A percentile compares a stretch with the other conserved stretches of the same genome.
These are phyloP conservation scores for Annulohypoxylon moriforme DNA, from an alignment of 495 filamentous ascomycete species.

Conservation along the genomic window DNA sequence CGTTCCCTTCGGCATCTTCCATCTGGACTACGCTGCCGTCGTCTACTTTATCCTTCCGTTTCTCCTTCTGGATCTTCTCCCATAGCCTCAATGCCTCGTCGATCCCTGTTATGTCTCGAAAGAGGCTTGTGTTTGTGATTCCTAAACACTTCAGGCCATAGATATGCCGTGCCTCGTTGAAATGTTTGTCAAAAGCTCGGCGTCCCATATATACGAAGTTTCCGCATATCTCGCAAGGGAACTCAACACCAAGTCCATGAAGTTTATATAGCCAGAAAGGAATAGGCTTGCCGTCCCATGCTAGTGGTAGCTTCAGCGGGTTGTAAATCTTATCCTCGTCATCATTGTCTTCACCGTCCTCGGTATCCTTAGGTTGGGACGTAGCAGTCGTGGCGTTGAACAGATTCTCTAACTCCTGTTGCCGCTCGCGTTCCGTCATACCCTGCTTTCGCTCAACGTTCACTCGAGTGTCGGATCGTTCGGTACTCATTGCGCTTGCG, in stretches of 20 bases:
- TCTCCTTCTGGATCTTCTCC: slow-evolving; percentile 91
- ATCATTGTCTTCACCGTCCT: slow-evolving; percentile 67
- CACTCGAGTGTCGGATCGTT: slow-evolving; percentile 84
- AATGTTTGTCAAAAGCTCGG: slow-evolving; percentile 97
- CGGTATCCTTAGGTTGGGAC: slow-evolving; percentile 60
- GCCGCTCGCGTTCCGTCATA: slow-evolving; percentile 94
- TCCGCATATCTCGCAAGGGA: slow-evolving; percentile 94
- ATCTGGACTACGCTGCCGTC: slow-evolving; percentile 92
- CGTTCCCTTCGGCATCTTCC: slow-evolving; percentile 97
- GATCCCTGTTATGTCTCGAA: slow-evolving; percentile 93
- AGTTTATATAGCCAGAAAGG: slow-evolving; percentile 99
- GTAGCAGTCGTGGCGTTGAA: slow-evolving; percentile 65
- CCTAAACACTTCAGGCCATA: slow-evolving; percentile 93
- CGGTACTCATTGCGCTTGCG: slow-evolving; percentile 76
- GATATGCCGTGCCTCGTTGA: slow-evolving; percentile 91
- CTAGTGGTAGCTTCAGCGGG: slow-evolving; percentile 91
- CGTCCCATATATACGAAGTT: slow-evolving; percentile 98
- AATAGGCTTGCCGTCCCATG: slow-evolving; percentile 98
- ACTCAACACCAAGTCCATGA: slow-evolving; percentile 94
- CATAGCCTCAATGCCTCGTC: slow-evolving; percentile 87
- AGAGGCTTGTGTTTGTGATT: slow-evolving; percentile 90
- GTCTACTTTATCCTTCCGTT: slow-evolving; percentile 77
- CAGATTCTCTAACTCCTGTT: slow-evolving; percentile 89
- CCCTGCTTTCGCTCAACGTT: slow-evolving; percentile 95
- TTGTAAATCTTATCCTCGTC: slow-evolving; percentile 95